Evolutionary conservation across 768 basidiomycete genomes (phyloP).

Genomic region (Postia placenta): DNA sequence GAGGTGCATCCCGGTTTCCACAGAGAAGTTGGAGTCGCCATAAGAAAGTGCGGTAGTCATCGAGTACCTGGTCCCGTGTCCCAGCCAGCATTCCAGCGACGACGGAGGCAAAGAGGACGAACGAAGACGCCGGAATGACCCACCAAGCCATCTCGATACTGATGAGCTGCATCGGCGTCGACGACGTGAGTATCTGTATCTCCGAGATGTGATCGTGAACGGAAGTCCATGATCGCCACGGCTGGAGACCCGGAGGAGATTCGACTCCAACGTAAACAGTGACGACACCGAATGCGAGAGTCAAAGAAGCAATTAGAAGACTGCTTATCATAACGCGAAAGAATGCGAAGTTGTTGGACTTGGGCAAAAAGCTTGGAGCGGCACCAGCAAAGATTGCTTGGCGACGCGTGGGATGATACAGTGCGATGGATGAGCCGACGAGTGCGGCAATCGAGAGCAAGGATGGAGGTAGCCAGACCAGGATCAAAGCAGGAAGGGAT

Average conservation of each 20-base stretch:
- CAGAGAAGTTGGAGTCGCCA: slow-evolving; percentile 13
- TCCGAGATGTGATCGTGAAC: slow-evolving; percentile 18
- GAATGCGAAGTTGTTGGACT: slow-evolving; percentile 17
- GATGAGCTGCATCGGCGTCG: slow-evolving; percentile 1
- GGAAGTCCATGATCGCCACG: slow-evolving; percentile 15
- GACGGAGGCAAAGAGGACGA: slow-evolving; percentile 10
- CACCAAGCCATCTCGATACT: slow-evolving; percentile 8
- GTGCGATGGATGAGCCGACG: no score
- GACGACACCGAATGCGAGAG: slow-evolving; percentile 12
- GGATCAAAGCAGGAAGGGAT: slow-evolving; percentile 34
- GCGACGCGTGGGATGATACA: no score
- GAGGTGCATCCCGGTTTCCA: slow-evolving; percentile 2
- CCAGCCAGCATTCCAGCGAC: slow-evolving; percentile 5
- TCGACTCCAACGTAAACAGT: slow-evolving; percentile 12
- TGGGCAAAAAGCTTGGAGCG: no score
- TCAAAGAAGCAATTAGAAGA: slow-evolving; percentile 11
- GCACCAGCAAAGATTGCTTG: no score
- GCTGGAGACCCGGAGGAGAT: slow-evolving; percentile 13
- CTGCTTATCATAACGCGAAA: slow-evolving; percentile 18
- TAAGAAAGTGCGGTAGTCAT: slow-evolving; percentile 7
- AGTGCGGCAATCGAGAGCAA: slow-evolving; percentile 33
- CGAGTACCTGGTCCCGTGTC: slow-evolving; percentile 7
- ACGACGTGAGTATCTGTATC: slow-evolving; percentile 10
- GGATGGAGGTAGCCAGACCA: slow-evolving; percentile 32
- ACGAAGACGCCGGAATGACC: slow-evolving; percentile 7